Conservation (phyloP, 192 early-diverging fungal species). For the Coemansia aciculifera region DNA sequence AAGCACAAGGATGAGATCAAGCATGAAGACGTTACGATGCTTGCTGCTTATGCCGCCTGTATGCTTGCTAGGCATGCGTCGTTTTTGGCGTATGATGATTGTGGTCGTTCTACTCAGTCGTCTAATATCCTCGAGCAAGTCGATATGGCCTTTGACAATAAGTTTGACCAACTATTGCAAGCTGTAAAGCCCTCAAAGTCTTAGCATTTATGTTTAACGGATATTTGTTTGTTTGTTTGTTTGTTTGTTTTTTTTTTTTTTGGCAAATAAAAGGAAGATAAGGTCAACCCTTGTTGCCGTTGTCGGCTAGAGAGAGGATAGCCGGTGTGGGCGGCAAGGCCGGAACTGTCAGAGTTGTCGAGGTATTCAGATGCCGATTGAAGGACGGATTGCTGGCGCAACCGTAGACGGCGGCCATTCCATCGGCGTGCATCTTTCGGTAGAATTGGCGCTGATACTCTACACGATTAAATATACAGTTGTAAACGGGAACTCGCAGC, state of each 20-base stretch:
- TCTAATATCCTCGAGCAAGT: conserved; percentile 45
- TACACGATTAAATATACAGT: conserved; percentile 40
- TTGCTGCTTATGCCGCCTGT: conserved; percentile 65
- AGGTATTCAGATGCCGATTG: neutral
- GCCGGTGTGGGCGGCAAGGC: neutral
- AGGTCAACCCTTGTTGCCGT: neutral
- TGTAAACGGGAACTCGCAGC: conserved; percentile 30
- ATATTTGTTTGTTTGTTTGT: conserved; percentile 5
- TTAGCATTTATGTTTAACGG: conserved; percentile 2
- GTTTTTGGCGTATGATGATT: conserved; percentile 49
- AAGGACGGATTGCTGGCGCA: conserved; percentile 4
- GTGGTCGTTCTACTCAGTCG: conserved; percentile 41
- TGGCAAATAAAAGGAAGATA: neutral
- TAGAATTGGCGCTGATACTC: conserved; percentile 29
- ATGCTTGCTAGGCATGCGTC: conserved; percentile 49
- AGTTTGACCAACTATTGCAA: conserved; percentile 48
- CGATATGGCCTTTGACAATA: conserved; percentile 54
- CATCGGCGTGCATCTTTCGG: conserved; percentile 43
- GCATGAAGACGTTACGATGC: conserved; percentile 50
- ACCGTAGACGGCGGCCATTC: conserved; percentile 36
- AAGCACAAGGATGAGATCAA: conserved; percentile 49
- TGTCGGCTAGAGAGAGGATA: neutral
- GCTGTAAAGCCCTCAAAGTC: conserved; percentile 28
- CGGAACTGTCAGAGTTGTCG: neutral
- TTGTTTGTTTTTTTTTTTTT: too few relatives aligned